Conservation (phyloP, 805 yeast species). For the Yamadazyma tumulicola region DNA sequence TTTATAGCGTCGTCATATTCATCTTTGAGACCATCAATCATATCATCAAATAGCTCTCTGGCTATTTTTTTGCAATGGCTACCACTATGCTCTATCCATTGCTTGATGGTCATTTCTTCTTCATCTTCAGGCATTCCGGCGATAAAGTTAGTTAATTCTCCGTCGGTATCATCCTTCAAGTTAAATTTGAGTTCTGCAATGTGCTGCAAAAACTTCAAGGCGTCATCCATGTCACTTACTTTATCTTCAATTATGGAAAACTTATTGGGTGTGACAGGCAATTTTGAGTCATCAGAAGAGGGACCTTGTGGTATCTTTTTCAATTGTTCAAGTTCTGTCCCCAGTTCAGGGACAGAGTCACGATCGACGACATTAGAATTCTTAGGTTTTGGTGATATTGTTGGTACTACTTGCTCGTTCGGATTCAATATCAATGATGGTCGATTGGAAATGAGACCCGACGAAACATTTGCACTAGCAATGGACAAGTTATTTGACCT, state of each 20-base stretch:
- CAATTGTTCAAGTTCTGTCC: no score
- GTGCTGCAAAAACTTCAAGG: slow-evolving; percentile 30
- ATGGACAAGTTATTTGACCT: slow-evolving; percentile 1
- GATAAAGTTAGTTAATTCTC: slow-evolving; percentile 60
- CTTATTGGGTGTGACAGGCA: no score
- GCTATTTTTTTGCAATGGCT: slow-evolving; percentile 49
- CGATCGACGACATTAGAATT: no score
- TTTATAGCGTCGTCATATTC: slow-evolving; percentile 51
- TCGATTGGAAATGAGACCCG: no score
- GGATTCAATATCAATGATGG: no score
- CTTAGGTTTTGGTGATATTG: no score
- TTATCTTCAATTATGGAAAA: slow-evolving; percentile 11
- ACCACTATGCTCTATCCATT: slow-evolving; percentile 64
- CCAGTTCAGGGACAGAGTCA: no score
- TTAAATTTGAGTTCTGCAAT: slow-evolving; percentile 36
- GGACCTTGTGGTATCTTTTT: no score
- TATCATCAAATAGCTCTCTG: slow-evolving; percentile 40
- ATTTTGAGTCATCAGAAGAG: no score
- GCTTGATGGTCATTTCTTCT: slow-evolving; percentile 61
- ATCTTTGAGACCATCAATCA: slow-evolving; percentile 45
- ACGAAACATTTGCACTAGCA: no score
- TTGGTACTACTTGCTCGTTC: no score
- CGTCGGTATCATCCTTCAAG: slow-evolving; percentile 61
- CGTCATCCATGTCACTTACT: slow-evolving; percentile 28
- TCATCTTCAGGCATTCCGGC: slow-evolving; percentile 69